Conservation (phyloP, 176 grass and related monocot species). For the Musa schizocarpa region DNA sequence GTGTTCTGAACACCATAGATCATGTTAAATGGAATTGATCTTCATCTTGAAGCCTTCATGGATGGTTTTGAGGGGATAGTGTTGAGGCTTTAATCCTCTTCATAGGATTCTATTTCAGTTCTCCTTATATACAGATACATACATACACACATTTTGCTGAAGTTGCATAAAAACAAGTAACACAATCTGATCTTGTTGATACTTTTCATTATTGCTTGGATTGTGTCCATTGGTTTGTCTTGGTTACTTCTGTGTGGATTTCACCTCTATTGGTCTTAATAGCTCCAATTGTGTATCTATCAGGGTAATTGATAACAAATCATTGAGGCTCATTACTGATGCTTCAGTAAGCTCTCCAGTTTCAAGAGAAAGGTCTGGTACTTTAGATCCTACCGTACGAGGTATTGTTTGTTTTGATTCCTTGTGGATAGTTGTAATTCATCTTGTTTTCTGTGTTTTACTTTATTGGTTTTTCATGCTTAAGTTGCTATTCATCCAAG, state of each 20-base stretch:
- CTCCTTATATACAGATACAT: neutral
- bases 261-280: constrained; percentile 10
- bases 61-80: too few species aligned
- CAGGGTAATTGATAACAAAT: constrained; percentile 97
- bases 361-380: constrained; percentile 79
- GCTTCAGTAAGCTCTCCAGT: constrained; percentile 70
- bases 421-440: neutral
- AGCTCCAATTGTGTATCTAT: constrained; percentile 5
- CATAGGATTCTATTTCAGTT: too few species aligned
- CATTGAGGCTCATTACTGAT: constrained; percentile 82
- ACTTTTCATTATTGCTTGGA: neutral
- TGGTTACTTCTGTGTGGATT: too few species aligned
- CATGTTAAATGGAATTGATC: too few species aligned
- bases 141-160: neutral
- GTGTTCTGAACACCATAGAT: too few species aligned
- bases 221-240: too few species aligned
- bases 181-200: neutral
- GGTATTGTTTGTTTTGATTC: constrained; percentile 39
- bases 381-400: constrained; percentile 69
- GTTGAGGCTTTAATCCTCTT: too few species aligned
- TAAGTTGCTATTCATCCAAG: neutral
- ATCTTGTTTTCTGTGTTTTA: neutral
- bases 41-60: too few species aligned
- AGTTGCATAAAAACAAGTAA: neutral
- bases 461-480: neutral